phyloP scores from a whole-genome alignment of 164 flowering plant species.

The Sedum album region DNA sequence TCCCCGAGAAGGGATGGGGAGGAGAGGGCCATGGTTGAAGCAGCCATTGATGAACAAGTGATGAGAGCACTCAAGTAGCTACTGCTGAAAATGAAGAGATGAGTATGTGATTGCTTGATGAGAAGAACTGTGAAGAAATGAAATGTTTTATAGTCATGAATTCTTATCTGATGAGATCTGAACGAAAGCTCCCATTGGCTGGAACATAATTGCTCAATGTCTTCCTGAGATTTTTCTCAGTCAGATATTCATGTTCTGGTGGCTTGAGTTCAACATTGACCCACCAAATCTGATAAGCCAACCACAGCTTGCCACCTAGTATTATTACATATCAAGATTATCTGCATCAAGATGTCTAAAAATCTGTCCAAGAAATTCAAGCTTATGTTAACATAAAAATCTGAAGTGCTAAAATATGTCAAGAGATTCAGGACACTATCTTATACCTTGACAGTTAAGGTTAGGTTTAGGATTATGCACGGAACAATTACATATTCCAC shows the following conservation, averaged over 20 bases:
- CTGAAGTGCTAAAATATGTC: no score
- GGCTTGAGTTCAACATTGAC: neutral
- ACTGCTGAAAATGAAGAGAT: neutral
- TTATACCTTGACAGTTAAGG: no score
- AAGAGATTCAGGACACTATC: no score
- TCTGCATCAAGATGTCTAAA: neutral
- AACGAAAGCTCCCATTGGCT: neutral
- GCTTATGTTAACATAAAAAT: no score
- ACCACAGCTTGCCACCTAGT: neutral
- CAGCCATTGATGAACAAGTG: slow-evolving; percentile 8
- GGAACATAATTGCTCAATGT: neutral
- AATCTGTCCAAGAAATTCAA: no score
- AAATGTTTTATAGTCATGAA: neutral
- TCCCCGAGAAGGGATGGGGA: slow-evolving; percentile 14
- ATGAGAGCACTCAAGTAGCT: neutral
- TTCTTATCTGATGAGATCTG: slow-evolving; percentile 8
- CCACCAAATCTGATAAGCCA: neutral
- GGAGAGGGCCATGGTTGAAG: slow-evolving; percentile 12
- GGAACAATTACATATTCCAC: no score
- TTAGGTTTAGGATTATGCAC: no score
- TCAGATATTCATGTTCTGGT: neutral
- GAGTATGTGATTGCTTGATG: slow-evolving; percentile 2
- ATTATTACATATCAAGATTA: neutral
- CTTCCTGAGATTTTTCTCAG: neutral
- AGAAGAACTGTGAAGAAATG: neutral